A percentile compares a stretch with the other conserved stretches of the same genome.
phyloP scores from a whole-genome alignment of 768 basidiomycete species.

The Chalciporus chontae region DNA sequence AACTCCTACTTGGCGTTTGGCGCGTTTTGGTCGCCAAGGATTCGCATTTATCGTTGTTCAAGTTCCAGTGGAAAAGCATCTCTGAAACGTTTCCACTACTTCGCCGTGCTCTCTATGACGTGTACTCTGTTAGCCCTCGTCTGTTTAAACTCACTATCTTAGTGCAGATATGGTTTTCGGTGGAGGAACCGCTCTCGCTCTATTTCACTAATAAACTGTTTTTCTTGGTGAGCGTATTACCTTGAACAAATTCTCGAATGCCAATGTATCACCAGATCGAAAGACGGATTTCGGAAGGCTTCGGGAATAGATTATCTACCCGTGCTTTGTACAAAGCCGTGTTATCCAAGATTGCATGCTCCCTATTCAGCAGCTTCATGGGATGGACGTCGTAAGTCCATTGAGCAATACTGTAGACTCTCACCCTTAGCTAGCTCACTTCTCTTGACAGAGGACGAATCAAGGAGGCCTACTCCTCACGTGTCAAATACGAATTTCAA shows the following conservation, averaged over 20 bases:
- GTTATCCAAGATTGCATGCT: constrained; percentile 12
- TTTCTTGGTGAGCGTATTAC: constrained; percentile 12
- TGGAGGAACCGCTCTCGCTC: constrained; percentile 17
- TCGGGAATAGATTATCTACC: background rate
- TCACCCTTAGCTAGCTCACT: background rate
- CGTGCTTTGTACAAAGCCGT: constrained; percentile 11
- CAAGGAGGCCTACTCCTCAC: constrained; percentile 9
- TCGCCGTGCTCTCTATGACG: constrained; percentile 17
- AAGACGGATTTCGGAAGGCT: constrained; percentile 7
- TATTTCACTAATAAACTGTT: constrained; percentile 23
- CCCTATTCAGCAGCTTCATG: constrained; percentile 14
- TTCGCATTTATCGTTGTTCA: constrained; percentile 1
- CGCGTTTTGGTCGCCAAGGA: constrained; percentile 19
- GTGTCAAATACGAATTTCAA: constrained; percentile 20
- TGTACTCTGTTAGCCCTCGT: constrained; percentile 21
- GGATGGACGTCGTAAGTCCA: constrained; percentile 18
- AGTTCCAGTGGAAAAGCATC: constrained; percentile 8
- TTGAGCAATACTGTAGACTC: background rate
- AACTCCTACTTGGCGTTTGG: constrained; percentile 23
- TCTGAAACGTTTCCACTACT: constrained; percentile 2
- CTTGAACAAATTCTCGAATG: background rate
- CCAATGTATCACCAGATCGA: constrained; percentile 20
- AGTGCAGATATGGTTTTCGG: constrained; percentile 15
- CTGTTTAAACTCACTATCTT: constrained; percentile 12
- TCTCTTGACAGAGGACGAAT: constrained; percentile 2